phyloP scores from a whole-genome alignment of 495 filamentous ascomycete species.

The Thozetella sp. region DNA sequence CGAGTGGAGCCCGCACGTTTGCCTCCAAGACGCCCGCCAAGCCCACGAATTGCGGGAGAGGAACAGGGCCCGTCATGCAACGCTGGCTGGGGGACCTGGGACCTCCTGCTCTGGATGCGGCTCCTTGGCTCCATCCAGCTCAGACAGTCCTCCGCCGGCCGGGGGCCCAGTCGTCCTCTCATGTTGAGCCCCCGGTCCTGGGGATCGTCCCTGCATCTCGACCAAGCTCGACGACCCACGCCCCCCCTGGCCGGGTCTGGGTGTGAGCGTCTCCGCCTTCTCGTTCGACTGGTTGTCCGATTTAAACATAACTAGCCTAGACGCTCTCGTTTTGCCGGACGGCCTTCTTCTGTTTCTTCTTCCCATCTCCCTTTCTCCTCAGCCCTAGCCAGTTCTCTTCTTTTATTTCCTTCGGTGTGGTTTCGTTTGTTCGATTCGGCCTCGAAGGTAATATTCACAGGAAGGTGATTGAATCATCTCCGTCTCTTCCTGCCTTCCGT shows the following conservation, averaged over 20 bases:
- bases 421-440: slow-evolving; percentile 10
- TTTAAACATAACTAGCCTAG: slow-evolving; percentile 3
- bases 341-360: slow-evolving; percentile 4
- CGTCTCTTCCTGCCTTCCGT: slow-evolving; percentile 20
- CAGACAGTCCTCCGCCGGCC: not conserved
- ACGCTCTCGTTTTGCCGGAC: not conserved
- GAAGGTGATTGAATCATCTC: slow-evolving; percentile 24
- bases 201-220: slow-evolving; percentile 1
- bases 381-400: not conserved
- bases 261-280: not conserved
- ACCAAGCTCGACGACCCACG: not conserved
- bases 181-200: not conserved
- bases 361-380: not conserved
- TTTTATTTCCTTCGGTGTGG: slow-evolving; percentile 8
- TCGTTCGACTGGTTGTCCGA: not conserved
- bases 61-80: not conserved
- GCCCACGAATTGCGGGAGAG: slow-evolving; percentile 5
- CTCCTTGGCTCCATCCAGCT: not conserved
- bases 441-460: slow-evolving; percentile 8
- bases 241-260: not conserved
- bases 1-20: not conserved
- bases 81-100: not conserved
- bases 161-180: not conserved
- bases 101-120: not conserved
- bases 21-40: not conserved